Percentiles rank a stretch among this genome's conserved stretches.
Conservation (phyloP, 495 filamentous ascomycete genomes). For the Melanomma pulvis-pyrius region DNA sequence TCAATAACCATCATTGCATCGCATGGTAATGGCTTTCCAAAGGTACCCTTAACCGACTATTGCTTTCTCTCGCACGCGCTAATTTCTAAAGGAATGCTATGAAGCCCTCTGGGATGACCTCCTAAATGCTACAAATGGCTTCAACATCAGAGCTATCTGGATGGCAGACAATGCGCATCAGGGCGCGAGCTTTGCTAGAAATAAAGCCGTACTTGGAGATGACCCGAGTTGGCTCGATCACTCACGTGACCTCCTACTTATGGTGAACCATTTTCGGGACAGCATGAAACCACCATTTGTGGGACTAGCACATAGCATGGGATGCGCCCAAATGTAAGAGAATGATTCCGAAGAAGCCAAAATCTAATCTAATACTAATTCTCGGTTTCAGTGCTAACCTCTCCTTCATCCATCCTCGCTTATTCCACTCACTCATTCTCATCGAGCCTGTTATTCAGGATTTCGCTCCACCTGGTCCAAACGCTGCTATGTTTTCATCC, state of each 20-base stretch:
- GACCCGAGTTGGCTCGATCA: constrained; percentile 74
- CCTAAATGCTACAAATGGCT: constrained; percentile 19
- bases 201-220: constrained; percentile 43
- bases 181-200: constrained; percentile 44
- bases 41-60: constrained; percentile 33
- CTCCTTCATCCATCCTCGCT: constrained; percentile 75
- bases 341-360: background rate
- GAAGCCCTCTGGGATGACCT: constrained; percentile 52
- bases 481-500: constrained; percentile 31
- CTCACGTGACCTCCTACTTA: constrained; percentile 77
- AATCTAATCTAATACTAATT: background rate
- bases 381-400: constrained; percentile 46
- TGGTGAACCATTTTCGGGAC: constrained; percentile 79
- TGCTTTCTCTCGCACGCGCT: background rate
- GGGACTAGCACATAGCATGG: constrained; percentile 89
- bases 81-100: constrained; percentile 43
- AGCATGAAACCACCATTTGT: constrained; percentile 82
- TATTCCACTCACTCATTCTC: constrained; percentile 73
- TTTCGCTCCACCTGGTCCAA: constrained; percentile 27
- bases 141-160: constrained; percentile 48
- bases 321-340: constrained; percentile 63
- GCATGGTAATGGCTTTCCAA: constrained; percentile 50
- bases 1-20: constrained; percentile 49
- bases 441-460: constrained; percentile 76
- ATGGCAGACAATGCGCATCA: constrained; percentile 48